A percentile compares a stretch with the other conserved stretches of the same genome.
Conservation (phyloP, 148 eudicot species). For the Rhododendron ferrugineum region DNA sequence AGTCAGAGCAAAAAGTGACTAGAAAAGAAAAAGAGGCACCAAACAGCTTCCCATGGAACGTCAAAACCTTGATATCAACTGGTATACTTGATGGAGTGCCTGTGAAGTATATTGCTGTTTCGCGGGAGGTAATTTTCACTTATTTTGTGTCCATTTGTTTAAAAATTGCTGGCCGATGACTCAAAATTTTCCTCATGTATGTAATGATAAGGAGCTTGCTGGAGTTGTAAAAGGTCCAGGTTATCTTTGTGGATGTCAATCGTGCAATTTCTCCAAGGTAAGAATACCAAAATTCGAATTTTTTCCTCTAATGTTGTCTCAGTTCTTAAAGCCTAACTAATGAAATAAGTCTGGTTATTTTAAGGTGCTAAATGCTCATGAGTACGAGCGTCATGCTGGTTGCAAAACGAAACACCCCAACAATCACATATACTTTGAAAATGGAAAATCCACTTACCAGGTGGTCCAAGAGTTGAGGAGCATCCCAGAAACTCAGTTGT, state of each 20-base stretch:
- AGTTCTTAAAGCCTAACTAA: neutral
- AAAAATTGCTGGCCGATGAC: neutral
- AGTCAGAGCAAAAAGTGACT: constrained; percentile 29
- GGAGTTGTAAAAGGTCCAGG: constrained; percentile 54
- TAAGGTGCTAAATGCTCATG: constrained; percentile 51
- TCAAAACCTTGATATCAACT: constrained; percentile 52
- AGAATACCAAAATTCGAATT: neutral
- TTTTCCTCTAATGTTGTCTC: neutral
- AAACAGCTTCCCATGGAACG: constrained; percentile 57
- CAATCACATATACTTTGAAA: constrained; percentile 69
- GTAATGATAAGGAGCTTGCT: constrained; percentile 35
- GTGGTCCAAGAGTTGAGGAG: constrained; percentile 30
- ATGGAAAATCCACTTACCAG: constrained; percentile 57
- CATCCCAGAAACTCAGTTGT: constrained; percentile 25
- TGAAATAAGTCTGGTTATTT: constrained; percentile 1
- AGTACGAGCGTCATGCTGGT: constrained; percentile 65
- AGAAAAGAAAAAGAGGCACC: constrained; percentile 39
- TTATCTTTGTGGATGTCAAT: constrained; percentile 51
- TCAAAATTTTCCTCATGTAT: constrained; percentile 1
- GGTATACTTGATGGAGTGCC: constrained; percentile 64
- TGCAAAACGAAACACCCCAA: constrained; percentile 76
- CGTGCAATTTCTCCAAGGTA: constrained; percentile 49
- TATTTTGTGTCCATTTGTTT: neutral
- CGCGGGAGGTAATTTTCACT: constrained; percentile 39
- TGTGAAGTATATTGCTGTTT: constrained; percentile 41